A percentile compares a stretch with the other conserved stretches of the same genome.
phyloP scores from a whole-genome alignment of 2,329 filamentous ascomycete species.

The Pseudocercospora eumusae region DNA sequence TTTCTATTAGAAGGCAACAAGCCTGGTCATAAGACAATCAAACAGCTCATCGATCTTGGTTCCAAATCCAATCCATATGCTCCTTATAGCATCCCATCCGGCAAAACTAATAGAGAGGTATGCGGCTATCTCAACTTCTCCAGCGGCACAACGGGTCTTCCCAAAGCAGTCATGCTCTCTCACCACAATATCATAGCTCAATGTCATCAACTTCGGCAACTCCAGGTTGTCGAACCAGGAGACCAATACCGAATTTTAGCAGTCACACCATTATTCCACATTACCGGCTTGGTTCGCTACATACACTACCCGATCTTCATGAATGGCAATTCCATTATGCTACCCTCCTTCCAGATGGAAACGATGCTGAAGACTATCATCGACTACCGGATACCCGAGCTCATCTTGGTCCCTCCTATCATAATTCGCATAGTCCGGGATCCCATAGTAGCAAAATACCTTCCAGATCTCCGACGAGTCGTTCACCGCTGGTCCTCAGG shows the following conservation, averaged over 20 bases:
- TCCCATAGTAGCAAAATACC: slow-evolving; percentile 54
- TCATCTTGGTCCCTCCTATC: slow-evolving; percentile 62
- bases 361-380: slow-evolving; percentile 55
- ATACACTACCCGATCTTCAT: slow-evolving; percentile 63
- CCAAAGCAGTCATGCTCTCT: slow-evolving; percentile 53
- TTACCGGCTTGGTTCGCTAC: slow-evolving; percentile 62
- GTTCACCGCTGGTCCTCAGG: slow-evolving; percentile 61
- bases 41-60: slow-evolving; percentile 47
- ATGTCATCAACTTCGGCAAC: slow-evolving; percentile 58
- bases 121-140: slow-evolving; percentile 54
- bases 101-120: slow-evolving; percentile 57
- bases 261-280: slow-evolving; percentile 62
- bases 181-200: slow-evolving; percentile 59
- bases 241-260: slow-evolving; percentile 54
- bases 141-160: slow-evolving; percentile 48
- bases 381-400: slow-evolving; percentile 55
- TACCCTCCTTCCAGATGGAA: slow-evolving; percentile 63
- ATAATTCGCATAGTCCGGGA: slow-evolving; percentile 62
- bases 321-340: slow-evolving; percentile 64
- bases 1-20: slow-evolving; percentile 57
- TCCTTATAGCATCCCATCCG: slow-evolving; percentile 52
- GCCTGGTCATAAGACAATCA: slow-evolving; percentile 50
- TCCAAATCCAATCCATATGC: slow-evolving; percentile 44
- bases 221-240: slow-evolving; percentile 47
- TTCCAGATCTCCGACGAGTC: slow-evolving; percentile 49